Evolutionary conservation across 768 basidiomycete genomes (phyloP).

Genomic region (Boletus patriciae): DNA sequence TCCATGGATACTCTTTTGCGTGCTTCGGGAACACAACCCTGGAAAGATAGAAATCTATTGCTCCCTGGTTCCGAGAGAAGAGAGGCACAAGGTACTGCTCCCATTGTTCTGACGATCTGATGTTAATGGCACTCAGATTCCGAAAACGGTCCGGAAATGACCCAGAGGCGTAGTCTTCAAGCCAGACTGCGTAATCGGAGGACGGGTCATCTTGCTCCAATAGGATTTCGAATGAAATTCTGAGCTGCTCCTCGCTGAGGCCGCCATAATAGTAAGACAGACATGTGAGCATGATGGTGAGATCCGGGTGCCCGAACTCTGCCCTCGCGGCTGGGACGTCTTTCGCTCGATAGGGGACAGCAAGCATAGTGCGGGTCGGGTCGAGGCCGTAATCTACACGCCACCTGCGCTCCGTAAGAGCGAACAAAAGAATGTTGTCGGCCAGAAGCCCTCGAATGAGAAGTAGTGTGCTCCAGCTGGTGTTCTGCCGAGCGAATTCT

Average conservation of each 20-base stretch:
- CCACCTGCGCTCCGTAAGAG: not conserved
- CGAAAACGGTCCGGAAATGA: not conserved
- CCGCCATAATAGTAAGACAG: not conserved
- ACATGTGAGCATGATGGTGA: not conserved
- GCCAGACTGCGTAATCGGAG: not conserved
- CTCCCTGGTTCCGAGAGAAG: not conserved
- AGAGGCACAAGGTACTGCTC: not conserved
- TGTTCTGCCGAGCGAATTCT: not conserved
- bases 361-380: not conserved
- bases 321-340: not conserved
- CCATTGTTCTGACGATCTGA: not conserved
- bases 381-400: not conserved
- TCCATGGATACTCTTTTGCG: not conserved
- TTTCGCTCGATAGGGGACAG: not conserved
- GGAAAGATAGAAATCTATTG: not conserved
- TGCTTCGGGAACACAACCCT: not conserved
- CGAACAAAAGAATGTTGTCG: not conserved
- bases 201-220: not conserved
- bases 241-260: not conserved
- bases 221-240: not conserved
- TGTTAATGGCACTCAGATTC: not conserved
- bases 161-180: not conserved
- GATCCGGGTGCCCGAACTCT: not conserved
- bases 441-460: not conserved
- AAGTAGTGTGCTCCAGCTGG: not conserved